A percentile compares a stretch with the other conserved stretches of the same genome.
These are phyloP conservation scores for Aphanoascus verrucosus DNA, from an alignment of 2,329 filamentous ascomycete genomes.

Conservation along the genomic window DNA sequence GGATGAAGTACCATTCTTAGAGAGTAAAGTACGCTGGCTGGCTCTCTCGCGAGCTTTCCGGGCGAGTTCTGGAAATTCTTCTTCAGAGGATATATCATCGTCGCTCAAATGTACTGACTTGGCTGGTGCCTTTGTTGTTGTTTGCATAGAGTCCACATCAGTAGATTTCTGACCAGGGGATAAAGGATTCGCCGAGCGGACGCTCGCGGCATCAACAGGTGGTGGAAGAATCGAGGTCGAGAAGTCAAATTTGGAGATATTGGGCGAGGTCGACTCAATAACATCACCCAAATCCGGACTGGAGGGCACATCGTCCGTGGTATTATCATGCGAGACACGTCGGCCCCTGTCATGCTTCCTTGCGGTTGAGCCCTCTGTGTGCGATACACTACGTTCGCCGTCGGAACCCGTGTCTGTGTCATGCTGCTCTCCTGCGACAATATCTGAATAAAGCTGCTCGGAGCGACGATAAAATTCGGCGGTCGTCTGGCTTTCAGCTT, in stretches of 20 bases:
- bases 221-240: too few relatives aligned
- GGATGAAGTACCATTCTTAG: background rate
- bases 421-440: slow-evolving; percentile 28
- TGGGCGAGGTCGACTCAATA: background rate
- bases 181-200: too few relatives aligned
- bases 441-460: slow-evolving; percentile 38
- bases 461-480: slow-evolving; percentile 42
- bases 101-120: slow-evolving; percentile 3
- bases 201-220: too few relatives aligned
- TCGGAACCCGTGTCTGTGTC: slow-evolving; percentile 7
- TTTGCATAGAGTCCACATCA: background rate
- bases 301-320: background rate
- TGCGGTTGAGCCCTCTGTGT: slow-evolving; percentile 12
- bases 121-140: background rate
- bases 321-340: slow-evolving; percentile 18
- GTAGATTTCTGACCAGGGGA: background rate
- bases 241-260: background rate
- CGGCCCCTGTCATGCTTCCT: slow-evolving; percentile 17
- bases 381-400: slow-evolving; percentile 13
- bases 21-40: slow-evolving; percentile 9
- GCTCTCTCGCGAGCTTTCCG: slow-evolving; percentile 34
- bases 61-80: slow-evolving; percentile 35
- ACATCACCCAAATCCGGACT: background rate
- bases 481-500: slow-evolving; percentile 25
- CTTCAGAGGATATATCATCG: slow-evolving; percentile 27